Base-by-base conservation (phyloP, 257 asterid genomes). In the Gentiana straminea region DNA sequence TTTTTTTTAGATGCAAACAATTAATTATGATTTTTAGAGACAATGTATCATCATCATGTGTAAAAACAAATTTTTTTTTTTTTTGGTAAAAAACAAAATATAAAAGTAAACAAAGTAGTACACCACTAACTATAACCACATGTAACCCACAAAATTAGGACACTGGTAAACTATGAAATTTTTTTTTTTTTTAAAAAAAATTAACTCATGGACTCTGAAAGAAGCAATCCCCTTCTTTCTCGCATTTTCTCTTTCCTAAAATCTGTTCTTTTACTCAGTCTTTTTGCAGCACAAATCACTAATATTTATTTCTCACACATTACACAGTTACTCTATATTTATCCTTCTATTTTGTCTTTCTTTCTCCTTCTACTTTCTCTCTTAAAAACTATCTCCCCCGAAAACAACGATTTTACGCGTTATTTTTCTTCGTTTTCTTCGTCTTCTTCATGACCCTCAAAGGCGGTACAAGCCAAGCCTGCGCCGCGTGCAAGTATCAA, bases 401-500 rank as follows among this genome's bases (percentile, higher is more conserved):
- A 48, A 34, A 57, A 35, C 50, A 41, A 41, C 46, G 9, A 5
- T 41, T 41, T 3, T 41, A 10, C 8, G 8, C 46, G 9, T 41
- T 41, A 5, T 44, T 15, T 4, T 13, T 24, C 50, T 51, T 49
- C 13, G 12, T 47, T 48, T 54, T 3, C 35, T 15, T 12, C 35
- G 8, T 51, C 15, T 64, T 9, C 33, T 58, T 34, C 33, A 86
- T 89, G 97, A 89, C 92, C 66, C 71, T 86, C 1, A 89, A 89
- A 82, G 91, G 92, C 64, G 95, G 97, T 71, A 83, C 86, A 64
- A 84, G 91, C 75, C 91, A 84, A 61, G 97, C 97, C 44, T 89
- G 94, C 64, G 97, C 97, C 2, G 91, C 94, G 24, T 89, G 97
- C 71, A 89, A 83, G 80, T 89, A 79, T 67, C 97, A 86, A 37